Evolutionary conservation across 1,284 basidiomycete genomes (phyloP), one percentile per base, ranked within the genome.

Genomic region (Ganoderma boninense): DNA sequence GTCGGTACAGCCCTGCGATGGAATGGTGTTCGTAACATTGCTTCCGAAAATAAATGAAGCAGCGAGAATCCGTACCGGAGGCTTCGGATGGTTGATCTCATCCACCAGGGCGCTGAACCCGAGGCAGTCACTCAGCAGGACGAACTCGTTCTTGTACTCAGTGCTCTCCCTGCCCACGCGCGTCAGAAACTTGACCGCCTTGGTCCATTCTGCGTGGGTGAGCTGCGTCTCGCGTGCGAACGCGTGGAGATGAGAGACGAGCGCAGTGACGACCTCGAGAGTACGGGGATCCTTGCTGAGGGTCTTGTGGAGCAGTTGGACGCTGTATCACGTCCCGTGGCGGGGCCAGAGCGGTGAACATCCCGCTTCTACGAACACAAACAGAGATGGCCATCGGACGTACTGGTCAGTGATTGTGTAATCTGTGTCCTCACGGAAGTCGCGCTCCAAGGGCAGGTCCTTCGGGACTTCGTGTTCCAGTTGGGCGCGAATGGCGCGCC

Each of bases 101-200:
- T 84, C 82, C 14, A 84, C 77, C 26, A 84, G 75, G n/a, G 80
- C 82, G 64, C 82, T 83, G 42, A 84, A 71, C 11, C 83, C 83
- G 7, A 84, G 71, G 68, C 81, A 80, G 71, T 84, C 83, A 70
- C 82, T 84, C 40, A 84, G 76, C n/a, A 84, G 77, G 61, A 84
- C 80, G 67, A 84, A 83, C 78, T 84, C 83, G 76, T 82, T 82
- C 77, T 81, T 81, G 74, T 78, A 80, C 20, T 79, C 78, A 29
- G 82, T 80, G 76, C 80, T 82, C 79, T 82, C 81, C 76, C 81
- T 81, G 38, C 81, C 81, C 43, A 78, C 79, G 42, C 79, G 78
- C 35, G 81, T 82, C 42, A 83, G 76, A 73, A 82, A 81, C 70
- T 79, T 74, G 67, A 83, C 76, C 5, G 80, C 79, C 23, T 74